Evolutionary conservation across 805 yeast genomes (phyloP), one percentile per base, ranked within the genome.

Genomic region (Kodamaea lidongshanica): DNA sequence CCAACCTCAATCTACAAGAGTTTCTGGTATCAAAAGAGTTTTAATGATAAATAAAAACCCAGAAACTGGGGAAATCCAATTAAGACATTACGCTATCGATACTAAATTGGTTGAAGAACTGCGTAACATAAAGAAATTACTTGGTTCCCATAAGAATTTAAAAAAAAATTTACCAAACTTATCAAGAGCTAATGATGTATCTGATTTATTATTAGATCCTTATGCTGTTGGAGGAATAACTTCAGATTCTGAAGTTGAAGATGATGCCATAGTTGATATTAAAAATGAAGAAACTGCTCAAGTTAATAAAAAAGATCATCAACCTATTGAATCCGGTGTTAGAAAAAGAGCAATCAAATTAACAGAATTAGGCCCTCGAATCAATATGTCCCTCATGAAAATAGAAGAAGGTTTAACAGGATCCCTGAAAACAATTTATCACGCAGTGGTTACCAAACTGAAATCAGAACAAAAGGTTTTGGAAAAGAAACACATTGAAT

Each of bases 231-330:
- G 80, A 19, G 85, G 78, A 1, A 76, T 79, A 50, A 85, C 96
- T 2, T 79, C 92, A 27, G 98, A 89, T 47, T 81, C 94, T 4
- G 98, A 89, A 63, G 77, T 87, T 25, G 97, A 92, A 48, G 96
- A 88, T 38, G 96, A 88, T 42, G 84, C 77, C 15, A 70, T 80
- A 31, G 89, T 85, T 17, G 85, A 77, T 41, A 66, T 81, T 14
- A 47, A 52, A 37, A 41, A 45, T 25, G 58, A 53, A 10, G 40
- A 40, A 18, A 41, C 30, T 7, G 36, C 44, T 12, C 32, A 33
- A 12, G 32, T 34, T 12, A 54, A 30, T 48, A 48, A 36, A 34
- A 48, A 38, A 19, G 25, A 44, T 7, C n/a, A n/a, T n/a, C 46
- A 40, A 4, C 34, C 42, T 12, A 45, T 37, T 13, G 48, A 46